Base-by-base conservation (phyloP, 768 basidiomycete genomes). In the Hortiboletus flavorubellus region DNA sequence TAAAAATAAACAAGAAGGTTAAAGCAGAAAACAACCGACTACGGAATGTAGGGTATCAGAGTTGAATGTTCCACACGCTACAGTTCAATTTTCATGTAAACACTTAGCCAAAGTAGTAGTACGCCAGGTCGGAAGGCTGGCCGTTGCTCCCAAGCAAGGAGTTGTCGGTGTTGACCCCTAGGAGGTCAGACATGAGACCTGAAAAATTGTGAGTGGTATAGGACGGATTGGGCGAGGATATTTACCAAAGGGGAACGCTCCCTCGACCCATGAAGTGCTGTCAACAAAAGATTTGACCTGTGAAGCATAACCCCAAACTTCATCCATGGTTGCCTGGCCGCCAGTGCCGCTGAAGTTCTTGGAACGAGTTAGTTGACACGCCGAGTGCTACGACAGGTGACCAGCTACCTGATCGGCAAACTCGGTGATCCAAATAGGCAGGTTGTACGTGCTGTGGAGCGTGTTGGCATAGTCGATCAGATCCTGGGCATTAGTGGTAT, bases 231-330 rank as follows among this genome's bases (percentile, higher is more conserved):
- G n/a, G 8, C 2, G 14, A 44, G 2, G n/a, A 15, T 2, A 47
- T 79, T 54, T 56, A 88, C 91, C 88, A 60, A 90, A 93, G 30
- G 78, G 78, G 61, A 76, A 80, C 62, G 81, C 79, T 1, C 37
- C 64, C 5, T 12, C 0, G 14, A 82, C 37, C 60, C 66, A 73
- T 0, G 35, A 0, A 1, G 76, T 74, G n/a, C 40, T 55, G 31
- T 85, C 70, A 70, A 84, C 68, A 58, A 72, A 88, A 9, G 7
- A 12, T 16, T 68, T 73, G 3, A 79, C 72, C 8, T 60, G 58
- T 11, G 31, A 33, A 68, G 84, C 80, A 73, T 80, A 88, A 21
- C 50, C 35, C 63, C 62, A 73, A 54, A 84, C 72, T 23, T 81
- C 60, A 23, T 58, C 61, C 37, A 55, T 47, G 57, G 1, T 33